Evolutionary conservation across 305 asterid species (phyloP).

Genomic region (Fraxinus nigra): DNA sequence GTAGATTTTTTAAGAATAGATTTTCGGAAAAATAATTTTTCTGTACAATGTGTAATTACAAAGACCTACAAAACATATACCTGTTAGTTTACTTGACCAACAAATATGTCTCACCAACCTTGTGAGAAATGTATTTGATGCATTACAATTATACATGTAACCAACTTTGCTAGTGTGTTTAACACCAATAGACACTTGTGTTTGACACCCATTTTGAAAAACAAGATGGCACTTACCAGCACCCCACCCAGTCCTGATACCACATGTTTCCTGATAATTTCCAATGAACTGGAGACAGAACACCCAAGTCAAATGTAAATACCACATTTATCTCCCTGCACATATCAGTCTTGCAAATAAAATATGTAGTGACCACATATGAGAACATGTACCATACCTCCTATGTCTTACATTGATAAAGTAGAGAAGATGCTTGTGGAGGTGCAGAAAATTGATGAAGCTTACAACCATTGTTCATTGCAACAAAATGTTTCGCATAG

Average conservation of each 20-base stretch:
- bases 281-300: constrained; percentile 68
- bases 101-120: background rate
- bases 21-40: too few relatives aligned
- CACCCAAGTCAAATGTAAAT: constrained; percentile 32
- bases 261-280: constrained; percentile 81
- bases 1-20: too few relatives aligned
- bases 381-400: background rate
- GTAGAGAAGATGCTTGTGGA: too few relatives aligned
- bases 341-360: background rate
- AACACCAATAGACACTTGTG: too few relatives aligned
- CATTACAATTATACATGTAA: background rate
- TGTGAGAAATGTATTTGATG: background rate
- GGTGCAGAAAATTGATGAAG: too few relatives aligned
- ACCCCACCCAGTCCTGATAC: constrained; percentile 89
- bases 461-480: too few relatives aligned
- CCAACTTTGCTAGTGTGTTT: background rate
- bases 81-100: background rate
- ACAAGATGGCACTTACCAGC: constrained; percentile 54
- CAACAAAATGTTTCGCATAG: too few relatives aligned
- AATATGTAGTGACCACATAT: background rate
- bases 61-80: too few relatives aligned
- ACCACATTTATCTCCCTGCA: background rate
- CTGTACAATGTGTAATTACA: background rate
- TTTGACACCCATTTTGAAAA: background rate
- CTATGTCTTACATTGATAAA: too few relatives aligned